Base-by-base conservation (phyloP, 1,284 basidiomycete genomes). In the Sparassis latifolia region DNA sequence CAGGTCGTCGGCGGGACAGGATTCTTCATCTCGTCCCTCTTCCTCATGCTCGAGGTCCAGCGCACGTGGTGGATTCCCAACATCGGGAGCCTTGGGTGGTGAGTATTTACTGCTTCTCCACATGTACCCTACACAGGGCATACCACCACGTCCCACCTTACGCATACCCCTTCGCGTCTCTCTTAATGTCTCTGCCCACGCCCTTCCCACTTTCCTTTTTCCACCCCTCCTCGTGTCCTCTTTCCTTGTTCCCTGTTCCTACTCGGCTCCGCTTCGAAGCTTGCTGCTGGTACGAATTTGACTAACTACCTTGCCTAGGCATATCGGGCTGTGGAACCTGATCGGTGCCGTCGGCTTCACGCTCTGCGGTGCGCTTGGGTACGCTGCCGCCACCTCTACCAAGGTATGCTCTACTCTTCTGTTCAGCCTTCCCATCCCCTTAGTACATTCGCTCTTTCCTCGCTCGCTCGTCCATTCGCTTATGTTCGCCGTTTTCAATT, bases 11-110 rank as follows among this genome's bases (percentile, higher is more conserved):
- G 81, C 30, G 79, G 79, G 0, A 64, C 60, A 1, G 79, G 80
- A 0, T 84, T 82, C 61, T 71, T 81, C 50, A 68, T 79, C 50
- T 72, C 76, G 42, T 75, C 76, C 29, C 55, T 66, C 0, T 63
- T 82, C 32, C 65, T 80, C 42, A 79, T 80, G 75, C 55, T 82
- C 20, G 80, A 83, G 63, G 70, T 73, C 3, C 80, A 83, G 62
- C 69, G 65, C 33, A 66, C 62, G 42, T 82, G 80, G 80, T 83
- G 72, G 59, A 56, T 66, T 10, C 72, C 69, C 7, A 64, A 61
- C 47, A 56, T 62, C 5, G 48, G 49, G 4, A 67, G 71, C 44
- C 62, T 81, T 4, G 80, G 80, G 28, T 83, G 80, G 79, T 80
- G 58, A 50, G 74, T 64, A 3, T 32, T 37, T 32, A 31, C 38